phyloP scores from a whole-genome alignment of 2,329 filamentous ascomycete species.

The Fusarium temperatum region DNA sequence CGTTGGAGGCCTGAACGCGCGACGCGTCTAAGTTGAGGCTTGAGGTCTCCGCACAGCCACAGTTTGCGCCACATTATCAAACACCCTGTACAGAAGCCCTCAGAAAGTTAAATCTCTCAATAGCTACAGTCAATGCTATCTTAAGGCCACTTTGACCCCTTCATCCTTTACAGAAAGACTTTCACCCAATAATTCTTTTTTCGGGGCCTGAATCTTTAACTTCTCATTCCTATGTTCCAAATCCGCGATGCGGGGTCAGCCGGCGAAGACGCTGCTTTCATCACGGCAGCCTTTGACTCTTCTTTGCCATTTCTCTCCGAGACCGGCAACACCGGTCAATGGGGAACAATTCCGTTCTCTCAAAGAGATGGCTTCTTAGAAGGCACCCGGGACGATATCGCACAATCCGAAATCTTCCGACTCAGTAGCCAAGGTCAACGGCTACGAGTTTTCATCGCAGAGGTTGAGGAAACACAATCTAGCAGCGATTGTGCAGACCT shows the following conservation, averaged over 20 bases:
- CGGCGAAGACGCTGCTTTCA: rapidly evolving
- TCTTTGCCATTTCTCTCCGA: background rate
- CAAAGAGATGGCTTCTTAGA: rapidly evolving
- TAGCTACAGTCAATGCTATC: background rate
- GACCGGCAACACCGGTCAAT: background rate
- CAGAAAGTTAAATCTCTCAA: background rate
- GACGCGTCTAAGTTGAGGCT: conserved; percentile 5
- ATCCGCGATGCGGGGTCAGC: background rate
- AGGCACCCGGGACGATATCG: rapidly evolving
- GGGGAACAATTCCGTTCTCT: background rate
- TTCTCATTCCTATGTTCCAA: background rate
- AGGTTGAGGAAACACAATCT: background rate
- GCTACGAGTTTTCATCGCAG: background rate
- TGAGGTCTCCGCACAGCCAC: rapidly evolving
- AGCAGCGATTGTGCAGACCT: rapidly evolving
- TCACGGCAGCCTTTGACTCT: background rate
- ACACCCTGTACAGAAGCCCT: background rate
- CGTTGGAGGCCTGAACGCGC: background rate
- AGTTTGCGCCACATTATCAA: background rate
- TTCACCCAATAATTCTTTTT: rapidly evolving
- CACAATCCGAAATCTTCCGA: background rate
- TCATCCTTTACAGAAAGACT: too few relatives aligned
- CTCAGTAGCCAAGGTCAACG: background rate
- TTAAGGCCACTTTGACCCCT: background rate
- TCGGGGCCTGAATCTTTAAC: background rate